Conservation (phyloP, 257 asterid genomes). For the Ilex aquifolium region DNA sequence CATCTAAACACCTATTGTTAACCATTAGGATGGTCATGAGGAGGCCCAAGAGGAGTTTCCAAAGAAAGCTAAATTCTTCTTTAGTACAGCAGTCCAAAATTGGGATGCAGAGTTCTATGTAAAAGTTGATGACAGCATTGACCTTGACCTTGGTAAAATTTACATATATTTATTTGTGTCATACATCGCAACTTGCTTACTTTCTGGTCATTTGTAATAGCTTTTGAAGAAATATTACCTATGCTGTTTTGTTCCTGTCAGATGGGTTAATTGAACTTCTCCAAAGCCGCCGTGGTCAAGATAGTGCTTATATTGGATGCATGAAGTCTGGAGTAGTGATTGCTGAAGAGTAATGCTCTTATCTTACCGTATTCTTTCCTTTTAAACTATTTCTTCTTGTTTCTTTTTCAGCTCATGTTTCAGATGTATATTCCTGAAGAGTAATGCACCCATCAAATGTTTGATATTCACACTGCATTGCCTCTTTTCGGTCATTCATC, state of each 20-base stretch:
- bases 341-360: constrained; percentile 64
- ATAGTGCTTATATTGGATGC: constrained; percentile 84
- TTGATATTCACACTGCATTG: too few species aligned
- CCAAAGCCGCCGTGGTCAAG: constrained; percentile 59
- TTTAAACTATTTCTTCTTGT: neutral
- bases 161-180: neutral
- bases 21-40: constrained; percentile 69
- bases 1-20: neutral
- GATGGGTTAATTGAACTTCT: constrained; percentile 75
- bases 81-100: constrained; percentile 77
- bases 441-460: too few species aligned
- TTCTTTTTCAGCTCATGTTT: neutral
- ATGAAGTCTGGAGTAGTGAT: constrained; percentile 93
- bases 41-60: constrained; percentile 89
- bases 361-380: constrained; percentile 15
- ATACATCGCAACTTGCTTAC: neutral
- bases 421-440: neutral
- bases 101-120: constrained; percentile 94
- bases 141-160: constrained; percentile 64
- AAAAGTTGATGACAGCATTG: constrained; percentile 71
- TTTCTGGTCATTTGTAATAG: too few species aligned
- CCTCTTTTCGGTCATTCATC: too few species aligned
- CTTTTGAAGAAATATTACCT: neutral
- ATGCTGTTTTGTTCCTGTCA: constrained; percentile 17
- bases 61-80: constrained; percentile 75